These are phyloP conservation scores for Psilocybe azurescens DNA, from an alignment of 768 basidiomycete species.

Conservation along the genomic window DNA sequence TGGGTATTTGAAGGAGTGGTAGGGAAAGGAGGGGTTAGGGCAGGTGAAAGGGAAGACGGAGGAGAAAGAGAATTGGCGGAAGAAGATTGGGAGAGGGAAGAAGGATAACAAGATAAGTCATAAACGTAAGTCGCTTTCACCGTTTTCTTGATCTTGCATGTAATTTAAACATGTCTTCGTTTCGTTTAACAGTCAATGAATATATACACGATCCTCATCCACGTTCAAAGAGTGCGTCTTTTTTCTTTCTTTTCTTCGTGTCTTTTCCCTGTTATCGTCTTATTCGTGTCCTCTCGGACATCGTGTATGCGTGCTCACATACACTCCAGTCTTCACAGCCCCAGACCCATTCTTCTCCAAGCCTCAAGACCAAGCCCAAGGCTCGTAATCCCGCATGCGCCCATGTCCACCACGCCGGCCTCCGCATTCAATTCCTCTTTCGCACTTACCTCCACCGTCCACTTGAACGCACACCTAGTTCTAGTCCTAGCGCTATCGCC, in stretches of 20 bases:
- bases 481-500: background rate
- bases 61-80: constrained; percentile 74
- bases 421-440: background rate
- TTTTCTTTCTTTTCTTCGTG: background rate
- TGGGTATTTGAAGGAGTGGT: constrained; percentile 12
- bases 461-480: background rate
- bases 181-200: constrained; percentile 23
- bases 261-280: background rate
- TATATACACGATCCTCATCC: constrained; percentile 32
- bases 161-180: background rate
- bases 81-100: constrained; percentile 76
- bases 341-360: constrained; percentile 40
- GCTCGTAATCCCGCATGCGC: constrained; percentile 42
- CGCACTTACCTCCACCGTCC: background rate
- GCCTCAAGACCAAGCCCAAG: constrained; percentile 23
- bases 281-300: constrained; percentile 30
- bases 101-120: constrained; percentile 44
- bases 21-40: constrained; percentile 24
- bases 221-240: constrained; percentile 45
- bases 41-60: constrained; percentile 42
- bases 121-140: constrained; percentile 43
- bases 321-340: constrained; percentile 3
- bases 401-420: background rate
- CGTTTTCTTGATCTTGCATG: background rate
- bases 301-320: no score